These are phyloP conservation scores for Oryza australiensis DNA, from an alignment of 176 grass and related monocot species.

Conservation along the genomic window DNA sequence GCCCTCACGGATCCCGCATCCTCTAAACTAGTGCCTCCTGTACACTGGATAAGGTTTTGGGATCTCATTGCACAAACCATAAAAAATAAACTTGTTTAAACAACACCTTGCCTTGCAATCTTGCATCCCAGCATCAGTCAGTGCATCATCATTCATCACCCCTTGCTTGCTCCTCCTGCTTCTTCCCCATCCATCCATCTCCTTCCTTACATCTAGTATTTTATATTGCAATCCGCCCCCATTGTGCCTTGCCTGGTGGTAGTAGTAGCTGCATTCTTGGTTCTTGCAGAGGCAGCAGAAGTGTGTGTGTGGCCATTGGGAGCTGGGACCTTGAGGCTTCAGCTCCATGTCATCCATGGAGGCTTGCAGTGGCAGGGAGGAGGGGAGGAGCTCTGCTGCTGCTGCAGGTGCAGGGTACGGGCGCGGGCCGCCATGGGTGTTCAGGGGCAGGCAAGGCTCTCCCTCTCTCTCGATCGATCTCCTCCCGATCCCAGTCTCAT, in stretches of 20 bases:
- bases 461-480: background rate
- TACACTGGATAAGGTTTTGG: conserved; percentile 30
- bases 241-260: background rate
- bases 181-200: background rate
- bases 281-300: background rate
- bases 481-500: no score
- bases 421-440: conserved; percentile 83
- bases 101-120: background rate
- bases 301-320: no score
- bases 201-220: background rate
- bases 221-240: conserved; percentile 3
- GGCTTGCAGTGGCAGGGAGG: background rate
- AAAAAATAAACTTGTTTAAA: background rate
- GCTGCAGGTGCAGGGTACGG: conserved; percentile 44
- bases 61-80: background rate
- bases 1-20: background rate
- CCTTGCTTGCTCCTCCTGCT: background rate
- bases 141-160: conserved; percentile 37
- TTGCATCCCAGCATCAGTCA: conserved; percentile 40
- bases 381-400: conserved; percentile 17
- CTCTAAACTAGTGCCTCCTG: conserved; percentile 18
- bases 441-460: conserved; percentile 71
- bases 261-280: background rate
- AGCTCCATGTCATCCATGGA: background rate
- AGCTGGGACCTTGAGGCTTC: no score